Evolutionary conservation across 108 stramenopile genomes (phyloP), one percentile per base, ranked within the genome.

Genomic region (Thalassiosira profunda): DNA sequence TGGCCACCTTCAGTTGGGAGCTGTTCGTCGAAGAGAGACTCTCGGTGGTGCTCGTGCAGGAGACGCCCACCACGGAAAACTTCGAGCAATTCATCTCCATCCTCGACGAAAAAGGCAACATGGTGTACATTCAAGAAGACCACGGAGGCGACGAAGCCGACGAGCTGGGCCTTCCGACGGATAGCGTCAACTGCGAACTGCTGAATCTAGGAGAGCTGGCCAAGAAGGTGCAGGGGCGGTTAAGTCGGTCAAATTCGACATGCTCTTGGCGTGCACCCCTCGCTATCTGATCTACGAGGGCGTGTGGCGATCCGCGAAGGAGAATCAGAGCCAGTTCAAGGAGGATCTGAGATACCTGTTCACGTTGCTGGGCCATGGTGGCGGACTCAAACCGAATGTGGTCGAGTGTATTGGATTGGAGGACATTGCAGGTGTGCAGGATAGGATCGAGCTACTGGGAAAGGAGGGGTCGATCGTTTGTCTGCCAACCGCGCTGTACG

Each of bases 331-430:
- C 37, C 20, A 58, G 40, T 77, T 69, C 68, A 69, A 70, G 47
- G 63, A 77, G 37, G 76, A 77, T 44, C 31, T 77, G 49, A 36
- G 76, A 25, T 77, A 64, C 36, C 33, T 77, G 38, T 58, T 77
- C 6, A 63, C 76, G 30, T 40, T 77, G 26, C 51, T 77, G 18
- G 53, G 42, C 2, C n/a, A n/a, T n/a, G 59, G 42, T 43, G 68
- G 63, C 35, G 65, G 43, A n/a, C 8, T 77, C 34, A 52, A 49
- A 37, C 76, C 76, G n/a, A 33, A 37, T 11, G 41, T 64, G 23
- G 20, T 47, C 42, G 62, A 77, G 42, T 57, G 68, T 18, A 70
- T 77, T 35, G 47, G 46, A 51, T 35, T 70, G 0, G 76, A 77
- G 12, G 63, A 77, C 43, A 58, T 77, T 14, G 26, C 62, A 1